A percentile compares a stretch with the other conserved stretches of the same genome.
Conservation (phyloP, 2,329 filamentous ascomycete species). For the Blastomyces gilchristii region DNA sequence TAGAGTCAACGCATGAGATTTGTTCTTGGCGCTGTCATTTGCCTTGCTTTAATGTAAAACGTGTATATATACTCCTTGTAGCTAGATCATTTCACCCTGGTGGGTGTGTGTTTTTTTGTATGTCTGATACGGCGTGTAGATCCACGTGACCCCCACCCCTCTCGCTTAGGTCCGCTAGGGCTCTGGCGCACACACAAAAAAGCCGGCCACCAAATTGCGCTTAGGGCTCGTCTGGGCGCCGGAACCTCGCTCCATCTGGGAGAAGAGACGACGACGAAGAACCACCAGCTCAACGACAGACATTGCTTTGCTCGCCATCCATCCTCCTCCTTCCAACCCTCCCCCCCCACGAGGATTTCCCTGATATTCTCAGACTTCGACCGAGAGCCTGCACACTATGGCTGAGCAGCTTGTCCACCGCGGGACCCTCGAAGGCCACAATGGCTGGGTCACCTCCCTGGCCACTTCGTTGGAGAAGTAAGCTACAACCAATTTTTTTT, state of each 20-base stretch:
- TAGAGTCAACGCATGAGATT: slow-evolving; percentile 26
- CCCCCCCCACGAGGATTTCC: slow-evolving; percentile 26
- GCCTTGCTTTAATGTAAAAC: background rate
- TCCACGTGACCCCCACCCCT: background rate
- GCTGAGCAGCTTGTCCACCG: slow-evolving; percentile 92
- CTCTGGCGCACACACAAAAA: slow-evolving; percentile 6
- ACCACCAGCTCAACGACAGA: slow-evolving; percentile 14
- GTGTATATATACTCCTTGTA: background rate
- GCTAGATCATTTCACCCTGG: too few species aligned
- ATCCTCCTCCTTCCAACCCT: slow-evolving; percentile 25
- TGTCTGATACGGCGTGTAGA: background rate
- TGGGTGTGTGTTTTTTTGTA: too few species aligned
- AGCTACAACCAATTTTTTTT: slow-evolving; percentile 28
- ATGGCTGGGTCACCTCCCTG: slow-evolving; percentile 98
- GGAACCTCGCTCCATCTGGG: slow-evolving; percentile 24
- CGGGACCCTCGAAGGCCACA: slow-evolving; percentile 97
- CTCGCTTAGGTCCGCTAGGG: slow-evolving; percentile 7
- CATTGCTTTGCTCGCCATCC: slow-evolving; percentile 28
- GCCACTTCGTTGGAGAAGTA: slow-evolving; percentile 99
- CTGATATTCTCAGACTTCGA: slow-evolving; percentile 33
- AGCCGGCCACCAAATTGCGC: slow-evolving; percentile 21
- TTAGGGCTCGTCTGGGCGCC: slow-evolving; percentile 32
- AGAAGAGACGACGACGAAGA: slow-evolving; percentile 28
- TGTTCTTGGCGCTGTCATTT: background rate
- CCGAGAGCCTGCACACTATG: slow-evolving; percentile 45